These are phyloP conservation scores for Tolypocladium cylindrosporum DNA, from an alignment of 2,329 filamentous ascomycete species.

Conservation along the genomic window DNA sequence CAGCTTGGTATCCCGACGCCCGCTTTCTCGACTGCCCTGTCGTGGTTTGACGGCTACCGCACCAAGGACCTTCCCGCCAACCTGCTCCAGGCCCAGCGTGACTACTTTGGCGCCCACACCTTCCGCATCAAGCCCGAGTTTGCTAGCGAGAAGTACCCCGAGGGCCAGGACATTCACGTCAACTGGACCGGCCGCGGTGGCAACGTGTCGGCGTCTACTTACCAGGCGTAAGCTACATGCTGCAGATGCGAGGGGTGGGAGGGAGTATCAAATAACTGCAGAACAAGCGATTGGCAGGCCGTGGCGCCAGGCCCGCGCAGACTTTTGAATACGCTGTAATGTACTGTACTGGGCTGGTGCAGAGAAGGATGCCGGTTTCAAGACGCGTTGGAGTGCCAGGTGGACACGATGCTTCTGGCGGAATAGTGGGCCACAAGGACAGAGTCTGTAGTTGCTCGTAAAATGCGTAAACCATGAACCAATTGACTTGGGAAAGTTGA, in stretches of 20 bases:
- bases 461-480: neutral
- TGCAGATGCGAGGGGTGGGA: conserved; percentile 1
- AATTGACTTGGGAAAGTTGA: neutral
- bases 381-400: neutral
- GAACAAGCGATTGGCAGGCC: neutral
- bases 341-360: neutral
- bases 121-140: conserved; percentile 78
- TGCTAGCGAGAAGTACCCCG: conserved; percentile 70
- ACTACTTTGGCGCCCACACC: conserved; percentile 96
- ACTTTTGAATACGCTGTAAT: conserved; percentile 1
- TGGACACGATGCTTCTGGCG: neutral
- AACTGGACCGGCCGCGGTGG: conserved; percentile 99
- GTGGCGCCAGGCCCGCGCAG: neutral
- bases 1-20: conserved; percentile 93
- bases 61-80: conserved; percentile 96
- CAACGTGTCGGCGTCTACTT: conserved; percentile 93
- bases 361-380: neutral
- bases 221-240: conserved; percentile 69
- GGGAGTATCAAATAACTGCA: neutral
- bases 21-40: conserved; percentile 91
- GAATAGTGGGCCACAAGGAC: neutral
- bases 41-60: conserved; percentile 98
- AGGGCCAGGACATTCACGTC: conserved; percentile 86
- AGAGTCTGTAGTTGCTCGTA: neutral
- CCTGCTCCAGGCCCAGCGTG: conserved; percentile 95